Evolutionary conservation across 768 basidiomycete species (phyloP), one percentile per base, ranked within the genome.

Genomic region (Calvatia gigantea): DNA sequence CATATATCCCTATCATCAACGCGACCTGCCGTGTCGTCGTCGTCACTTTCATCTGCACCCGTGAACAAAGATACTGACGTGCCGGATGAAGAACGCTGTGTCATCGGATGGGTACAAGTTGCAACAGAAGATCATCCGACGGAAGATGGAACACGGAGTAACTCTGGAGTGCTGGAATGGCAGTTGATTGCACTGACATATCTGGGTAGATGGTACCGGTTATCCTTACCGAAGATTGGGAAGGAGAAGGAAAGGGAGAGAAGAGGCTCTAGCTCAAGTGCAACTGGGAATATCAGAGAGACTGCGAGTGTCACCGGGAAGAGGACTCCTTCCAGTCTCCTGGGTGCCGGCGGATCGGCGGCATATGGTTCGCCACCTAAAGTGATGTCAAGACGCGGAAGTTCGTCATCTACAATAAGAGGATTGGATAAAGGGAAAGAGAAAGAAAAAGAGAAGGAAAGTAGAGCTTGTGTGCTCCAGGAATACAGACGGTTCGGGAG

Each of bases 131-230:
- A 71, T 37, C 67, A 55, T n/a, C 33, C 31, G 15, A 31, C 54
- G 19, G 44, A 29, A 8, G 51, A 47, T 4, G 58, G 51, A 9
- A 66, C 37, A 56, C 62, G n/a, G 61, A 63, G 39, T 61, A 60
- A 14, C 54, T 54, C 57, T 64, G 46, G 53, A 56, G 58, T 60
- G 11, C 61, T 65, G 17, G 86, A 93, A 60, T 80, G 86, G 63
- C 91, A 94, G 63, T 80, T 97, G 17, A 73, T 96, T 56, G 91
- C 90, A 4, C 69, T 96, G 58, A 96, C 94, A 0, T 94, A 86
- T 63, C 82, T 85, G 0, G 93, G 94, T n/a, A 89, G 91, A 1
- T 96, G 94, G 94, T 96, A 93, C 71, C 82, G 92, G 6, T 75
- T 95, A 9, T 79, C 86, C 15, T 69, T 94, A 14, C 90, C 81